Evolutionary conservation across 768 basidiomycete species (phyloP).

Genomic region (Boletus coccyginus): DNA sequence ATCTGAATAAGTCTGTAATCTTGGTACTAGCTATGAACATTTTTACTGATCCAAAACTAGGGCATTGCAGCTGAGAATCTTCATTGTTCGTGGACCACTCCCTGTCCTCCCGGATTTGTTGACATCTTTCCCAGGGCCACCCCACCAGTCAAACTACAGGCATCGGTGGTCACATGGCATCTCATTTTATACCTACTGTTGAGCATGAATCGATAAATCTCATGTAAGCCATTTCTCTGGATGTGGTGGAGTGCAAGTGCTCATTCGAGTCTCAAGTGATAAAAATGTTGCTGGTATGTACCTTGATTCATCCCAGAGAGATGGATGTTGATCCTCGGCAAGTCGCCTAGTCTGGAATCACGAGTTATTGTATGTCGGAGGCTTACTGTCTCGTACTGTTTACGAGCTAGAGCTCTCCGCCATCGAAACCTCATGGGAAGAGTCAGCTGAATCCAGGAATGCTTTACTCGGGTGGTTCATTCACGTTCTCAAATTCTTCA

Average conservation of each 20-base stretch:
- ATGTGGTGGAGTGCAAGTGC: background rate
- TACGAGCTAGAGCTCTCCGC: background rate
- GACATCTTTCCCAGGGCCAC: conserved; percentile 19
- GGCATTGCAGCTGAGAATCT: conserved; percentile 63
- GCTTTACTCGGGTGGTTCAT: conserved; percentile 54
- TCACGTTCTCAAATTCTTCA: conserved; percentile 62
- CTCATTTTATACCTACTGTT: background rate
- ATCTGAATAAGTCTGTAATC: conserved; percentile 9
- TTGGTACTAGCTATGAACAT: background rate
- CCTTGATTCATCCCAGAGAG: too few species aligned
- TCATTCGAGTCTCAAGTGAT: background rate
- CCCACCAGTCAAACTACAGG: background rate
- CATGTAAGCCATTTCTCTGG: background rate
- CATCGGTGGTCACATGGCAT: background rate
- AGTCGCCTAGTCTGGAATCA: background rate
- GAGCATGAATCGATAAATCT: background rate
- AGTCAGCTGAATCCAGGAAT: background rate
- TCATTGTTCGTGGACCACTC: conserved; percentile 55
- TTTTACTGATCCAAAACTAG: conserved; percentile 33
- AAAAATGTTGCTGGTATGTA: background rate
- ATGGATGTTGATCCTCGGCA: too few species aligned
- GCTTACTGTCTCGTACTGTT: background rate
- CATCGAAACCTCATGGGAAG: background rate
- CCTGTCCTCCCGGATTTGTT: too few species aligned
- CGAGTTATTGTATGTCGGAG: background rate